phyloP scores from a whole-genome alignment of 441 rosid genomes.

The Croton setiger region DNA sequence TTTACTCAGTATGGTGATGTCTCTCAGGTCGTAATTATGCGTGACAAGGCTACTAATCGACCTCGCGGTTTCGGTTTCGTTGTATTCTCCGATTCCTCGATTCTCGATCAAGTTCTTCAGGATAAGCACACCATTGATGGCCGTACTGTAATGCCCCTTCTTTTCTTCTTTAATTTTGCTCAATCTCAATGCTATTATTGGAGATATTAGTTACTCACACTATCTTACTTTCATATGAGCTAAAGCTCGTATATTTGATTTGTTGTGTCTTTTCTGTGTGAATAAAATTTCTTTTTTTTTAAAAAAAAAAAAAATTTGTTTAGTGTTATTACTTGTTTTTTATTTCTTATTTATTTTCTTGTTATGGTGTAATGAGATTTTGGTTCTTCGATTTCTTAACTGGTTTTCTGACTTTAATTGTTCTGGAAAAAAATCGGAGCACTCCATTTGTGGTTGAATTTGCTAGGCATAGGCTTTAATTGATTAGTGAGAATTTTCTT shows the following conservation, averaged over 20 bases:
- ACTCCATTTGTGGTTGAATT: neutral
- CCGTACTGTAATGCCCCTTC: conserved; percentile 46
- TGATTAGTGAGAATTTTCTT: neutral
- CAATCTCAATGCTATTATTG: neutral
- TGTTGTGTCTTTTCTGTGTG: neutral
- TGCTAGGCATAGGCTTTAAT: neutral
- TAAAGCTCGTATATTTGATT: neutral
- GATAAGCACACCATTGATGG: conserved; percentile 80
- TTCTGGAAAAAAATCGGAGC: neutral
- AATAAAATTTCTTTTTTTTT: neutral
- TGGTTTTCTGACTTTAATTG: neutral
- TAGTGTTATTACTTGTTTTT: neutral
- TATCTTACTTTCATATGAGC: neutral
- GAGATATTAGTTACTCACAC: neutral
- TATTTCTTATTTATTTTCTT: neutral
- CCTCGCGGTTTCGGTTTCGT: conserved; percentile 93
- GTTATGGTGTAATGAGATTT: neutral
- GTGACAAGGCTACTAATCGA: conserved; percentile 75
- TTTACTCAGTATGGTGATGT: conserved; percentile 72
- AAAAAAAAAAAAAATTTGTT: no score
- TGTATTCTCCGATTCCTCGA: conserved; percentile 67
- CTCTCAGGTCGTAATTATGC: conserved; percentile 66
- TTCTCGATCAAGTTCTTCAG: conserved; percentile 72
- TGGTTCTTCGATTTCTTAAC: neutral
- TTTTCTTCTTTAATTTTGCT: neutral